These are phyloP conservation scores for Boeremia exigua DNA, from an alignment of 2,329 filamentous ascomycete genomes.

Conservation along the genomic window DNA sequence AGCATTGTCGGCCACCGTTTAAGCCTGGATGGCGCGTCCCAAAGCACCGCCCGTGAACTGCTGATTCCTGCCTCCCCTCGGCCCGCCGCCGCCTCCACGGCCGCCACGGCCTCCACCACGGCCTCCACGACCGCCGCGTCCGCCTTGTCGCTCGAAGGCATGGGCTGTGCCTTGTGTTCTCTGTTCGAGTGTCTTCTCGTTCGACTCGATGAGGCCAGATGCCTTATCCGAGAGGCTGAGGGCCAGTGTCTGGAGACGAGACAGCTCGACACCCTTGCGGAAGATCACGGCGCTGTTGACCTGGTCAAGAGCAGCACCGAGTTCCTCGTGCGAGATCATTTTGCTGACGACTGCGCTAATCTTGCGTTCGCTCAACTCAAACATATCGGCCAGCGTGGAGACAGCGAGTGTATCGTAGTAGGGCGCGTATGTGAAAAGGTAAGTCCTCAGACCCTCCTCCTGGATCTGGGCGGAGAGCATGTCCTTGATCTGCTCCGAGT, in stretches of 20 bases:
- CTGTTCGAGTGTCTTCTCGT: conserved; percentile 96
- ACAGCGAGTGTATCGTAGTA: conserved; percentile 98
- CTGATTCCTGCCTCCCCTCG: conserved; percentile 66
- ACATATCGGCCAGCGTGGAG: conserved; percentile 87
- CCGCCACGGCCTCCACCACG: conserved; percentile 70
- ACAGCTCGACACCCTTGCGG: conserved; percentile 98
- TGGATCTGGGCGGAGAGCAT: conserved; percentile 99
- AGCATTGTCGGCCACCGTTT: conserved; percentile 19
- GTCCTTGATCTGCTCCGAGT: conserved; percentile 88
- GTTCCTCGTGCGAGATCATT: conserved; percentile 99
- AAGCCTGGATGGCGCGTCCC: conserved; percentile 62
- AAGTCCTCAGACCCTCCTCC: conserved; percentile 96
- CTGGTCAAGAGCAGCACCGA: conserved; percentile 94
- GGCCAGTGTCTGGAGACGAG: conserved; percentile 91
- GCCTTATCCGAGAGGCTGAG: conserved; percentile 96
- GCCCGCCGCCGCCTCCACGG: conserved; percentile 68
- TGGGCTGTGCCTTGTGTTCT: conserved; percentile 94
- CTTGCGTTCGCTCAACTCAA: conserved; percentile 90
- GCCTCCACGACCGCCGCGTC: conserved; percentile 79
- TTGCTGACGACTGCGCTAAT: conserved; percentile 95
- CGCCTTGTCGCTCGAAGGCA: conserved; percentile 92
- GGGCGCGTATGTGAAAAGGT: conserved; percentile 98
- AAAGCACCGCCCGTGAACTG: conserved; percentile 84
- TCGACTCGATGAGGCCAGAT: conserved; percentile 91
- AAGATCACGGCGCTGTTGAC: conserved; percentile 98